Evolutionary conservation across 177 flowering plant genomes (phyloP), one percentile per base, ranked within the genome.

Genomic region (Vitis hybrid): DNA sequence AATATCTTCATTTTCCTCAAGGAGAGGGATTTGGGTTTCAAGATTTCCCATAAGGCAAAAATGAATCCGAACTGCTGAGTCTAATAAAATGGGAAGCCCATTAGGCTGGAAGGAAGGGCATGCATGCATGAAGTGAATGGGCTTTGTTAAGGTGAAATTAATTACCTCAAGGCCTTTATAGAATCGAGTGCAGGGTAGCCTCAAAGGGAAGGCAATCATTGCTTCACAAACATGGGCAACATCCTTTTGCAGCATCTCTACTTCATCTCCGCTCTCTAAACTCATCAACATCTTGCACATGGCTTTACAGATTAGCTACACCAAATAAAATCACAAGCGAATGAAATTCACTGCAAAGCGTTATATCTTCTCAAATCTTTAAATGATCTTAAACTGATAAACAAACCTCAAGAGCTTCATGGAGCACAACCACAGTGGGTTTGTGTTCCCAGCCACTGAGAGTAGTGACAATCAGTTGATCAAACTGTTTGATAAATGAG

Each of bases 131-230:
- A 27, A 27, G 30, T 27, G 5, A 27, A 27, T 27, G 30, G 30
- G 5, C 30, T 27, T 27, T 27, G 30, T 27, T 27, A 27, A 27
- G 11, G 4, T 51, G 20, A 30, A 49, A 53, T 21, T 11, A 5
- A 5, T 52, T 79, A 84, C 90, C 88, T 82, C 68, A 27, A 87
- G 70, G 53, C 90, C 90, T 70, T 68, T 81, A 53, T 80, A 69
- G 71, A 81, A 87, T 71, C 81, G 78, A 14, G 86, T 85, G 72
- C 83, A 24, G 0, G 91, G 86, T 3, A 85, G 48, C 62, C 67
- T 78, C 60, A 84, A 54, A 21, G 91, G 91, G n/a, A 87, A 83
- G 2, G 86, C 82, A 55, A 87, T 77, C 91, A 87, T 81, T 14
- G 89, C 91, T 71, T 80, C 75, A 71, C 78, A 84, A 64, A 87